Conservation (phyloP, 306 rosid species). For the Pueraria montana region DNA sequence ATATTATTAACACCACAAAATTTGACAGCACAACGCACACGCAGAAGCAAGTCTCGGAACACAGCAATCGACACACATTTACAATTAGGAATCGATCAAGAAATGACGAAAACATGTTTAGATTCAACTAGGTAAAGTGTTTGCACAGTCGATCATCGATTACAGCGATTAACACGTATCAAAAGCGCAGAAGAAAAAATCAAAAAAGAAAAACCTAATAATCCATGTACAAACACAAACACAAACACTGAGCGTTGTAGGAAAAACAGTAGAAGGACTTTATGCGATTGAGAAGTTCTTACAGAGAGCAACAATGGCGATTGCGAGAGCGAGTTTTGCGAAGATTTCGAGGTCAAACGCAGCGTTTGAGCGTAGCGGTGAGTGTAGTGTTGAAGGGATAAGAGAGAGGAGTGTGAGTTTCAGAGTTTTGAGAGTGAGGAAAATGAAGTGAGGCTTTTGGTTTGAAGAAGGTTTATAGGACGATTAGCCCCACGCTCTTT, state of each 20-base stretch:
- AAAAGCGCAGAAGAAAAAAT: not conserved
- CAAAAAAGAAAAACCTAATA: not conserved
- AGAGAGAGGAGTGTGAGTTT: not conserved
- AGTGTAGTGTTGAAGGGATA: conserved; percentile 24
- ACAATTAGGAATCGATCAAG: not conserved
- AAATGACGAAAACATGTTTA: not conserved
- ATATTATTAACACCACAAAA: not conserved
- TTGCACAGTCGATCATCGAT: conserved; percentile 18
- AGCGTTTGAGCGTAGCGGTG: not conserved
- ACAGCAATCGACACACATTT: not conserved
- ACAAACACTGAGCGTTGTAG: not conserved
- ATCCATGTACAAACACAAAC: not conserved
- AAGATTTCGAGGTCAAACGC: conserved; percentile 15
- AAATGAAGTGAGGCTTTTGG: not conserved
- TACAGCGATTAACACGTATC: not conserved
- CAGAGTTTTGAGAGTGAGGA: not conserved
- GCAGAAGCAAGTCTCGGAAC: not conserved
- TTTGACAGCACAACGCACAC: conserved; percentile 4
- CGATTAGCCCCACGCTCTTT: not conserved
- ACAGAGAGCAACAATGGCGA: conserved; percentile 43
- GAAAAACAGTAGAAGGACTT: not conserved
- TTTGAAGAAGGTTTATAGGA: not conserved
- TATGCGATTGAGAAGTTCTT: conserved; percentile 4
- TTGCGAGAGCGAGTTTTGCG: not conserved
- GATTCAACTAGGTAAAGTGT: not conserved